Percentiles rank a stretch among this genome's conserved stretches.
Conservation (phyloP, 179 eudicot genomes). For the Heliamphora ciliata region DNA sequence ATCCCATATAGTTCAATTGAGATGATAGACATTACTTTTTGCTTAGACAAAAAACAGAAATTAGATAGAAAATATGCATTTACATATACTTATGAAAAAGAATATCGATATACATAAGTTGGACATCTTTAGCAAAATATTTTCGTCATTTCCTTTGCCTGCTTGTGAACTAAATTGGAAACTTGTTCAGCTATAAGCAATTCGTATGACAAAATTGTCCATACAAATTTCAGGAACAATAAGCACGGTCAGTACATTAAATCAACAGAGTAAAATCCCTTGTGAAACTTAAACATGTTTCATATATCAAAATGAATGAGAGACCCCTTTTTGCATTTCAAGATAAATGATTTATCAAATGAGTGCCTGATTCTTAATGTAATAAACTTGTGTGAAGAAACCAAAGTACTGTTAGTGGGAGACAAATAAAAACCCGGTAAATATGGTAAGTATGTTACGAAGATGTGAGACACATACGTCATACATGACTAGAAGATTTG, state of each 20-base stretch:
- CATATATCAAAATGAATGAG: background rate
- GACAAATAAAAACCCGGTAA: background rate
- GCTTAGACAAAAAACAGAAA: background rate
- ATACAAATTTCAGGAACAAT: background rate
- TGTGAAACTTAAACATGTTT: background rate
- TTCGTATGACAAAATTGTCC: background rate
- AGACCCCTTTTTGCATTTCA: background rate
- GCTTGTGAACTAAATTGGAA: background rate
- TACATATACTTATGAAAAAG: background rate
- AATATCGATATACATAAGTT: background rate
- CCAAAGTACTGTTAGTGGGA: background rate
- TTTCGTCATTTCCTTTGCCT: background rate
- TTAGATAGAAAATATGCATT: background rate
- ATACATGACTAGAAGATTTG: background rate
- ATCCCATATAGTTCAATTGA: background rate
- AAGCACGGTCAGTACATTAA: background rate
- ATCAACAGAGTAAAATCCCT: background rate
- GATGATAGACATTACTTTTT: background rate
- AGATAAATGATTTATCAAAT: background rate
- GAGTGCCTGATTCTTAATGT: background rate
- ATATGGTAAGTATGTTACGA: background rate
- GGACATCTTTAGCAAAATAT: background rate
- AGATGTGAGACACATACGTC: background rate
- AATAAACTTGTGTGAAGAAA: conserved; percentile 5
- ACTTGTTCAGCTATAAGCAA: background rate